These are phyloP conservation scores for Pulicaria dysenterica DNA, from an alignment of 129 eudicot genomes.

Conservation along the genomic window DNA sequence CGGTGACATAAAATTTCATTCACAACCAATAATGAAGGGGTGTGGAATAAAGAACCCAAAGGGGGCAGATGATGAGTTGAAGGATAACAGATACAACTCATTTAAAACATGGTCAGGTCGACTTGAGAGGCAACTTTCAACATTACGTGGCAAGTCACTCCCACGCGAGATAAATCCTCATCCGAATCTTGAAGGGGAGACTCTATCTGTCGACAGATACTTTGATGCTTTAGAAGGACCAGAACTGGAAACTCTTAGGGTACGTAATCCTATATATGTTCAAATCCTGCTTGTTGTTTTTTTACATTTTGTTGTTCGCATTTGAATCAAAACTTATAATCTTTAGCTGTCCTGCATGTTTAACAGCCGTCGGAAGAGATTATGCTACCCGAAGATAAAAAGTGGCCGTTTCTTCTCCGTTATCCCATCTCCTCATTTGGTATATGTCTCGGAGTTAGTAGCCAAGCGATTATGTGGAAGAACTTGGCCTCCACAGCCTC, in stretches of 20 bases:
- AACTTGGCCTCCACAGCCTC: constrained; percentile 57
- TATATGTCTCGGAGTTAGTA: constrained; percentile 83
- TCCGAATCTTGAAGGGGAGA: constrained; percentile 38
- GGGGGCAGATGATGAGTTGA: constrained; percentile 25
- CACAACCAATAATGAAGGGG: constrained; percentile 54
- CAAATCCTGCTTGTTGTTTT: too few species aligned
- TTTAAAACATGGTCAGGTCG: constrained; percentile 90
- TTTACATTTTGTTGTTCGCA: too few species aligned
- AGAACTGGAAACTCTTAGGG: constrained; percentile 83
- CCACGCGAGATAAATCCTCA: constrained; percentile 35
- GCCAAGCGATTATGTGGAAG: constrained; percentile 97
- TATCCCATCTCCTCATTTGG: constrained; percentile 84
- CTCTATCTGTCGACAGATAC: constrained; percentile 72
- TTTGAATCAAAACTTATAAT: background rate
- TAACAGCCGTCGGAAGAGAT: constrained; percentile 74
- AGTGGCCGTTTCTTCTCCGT: constrained; percentile 93
- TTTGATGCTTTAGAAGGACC: constrained; percentile 94
- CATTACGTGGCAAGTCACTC: constrained; percentile 52
- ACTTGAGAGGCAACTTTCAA: constrained; percentile 76
- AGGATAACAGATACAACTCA: constrained; percentile 66
- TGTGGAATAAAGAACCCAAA: constrained; percentile 20
- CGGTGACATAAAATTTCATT: constrained; percentile 31
- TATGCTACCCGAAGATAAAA: constrained; percentile 77
- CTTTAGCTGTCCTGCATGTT: background rate
- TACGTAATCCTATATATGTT: constrained; percentile 25